Evolutionary conservation across 2,329 filamentous ascomycete species (phyloP).

Genomic region (Nigrograna mackinnonii): DNA sequence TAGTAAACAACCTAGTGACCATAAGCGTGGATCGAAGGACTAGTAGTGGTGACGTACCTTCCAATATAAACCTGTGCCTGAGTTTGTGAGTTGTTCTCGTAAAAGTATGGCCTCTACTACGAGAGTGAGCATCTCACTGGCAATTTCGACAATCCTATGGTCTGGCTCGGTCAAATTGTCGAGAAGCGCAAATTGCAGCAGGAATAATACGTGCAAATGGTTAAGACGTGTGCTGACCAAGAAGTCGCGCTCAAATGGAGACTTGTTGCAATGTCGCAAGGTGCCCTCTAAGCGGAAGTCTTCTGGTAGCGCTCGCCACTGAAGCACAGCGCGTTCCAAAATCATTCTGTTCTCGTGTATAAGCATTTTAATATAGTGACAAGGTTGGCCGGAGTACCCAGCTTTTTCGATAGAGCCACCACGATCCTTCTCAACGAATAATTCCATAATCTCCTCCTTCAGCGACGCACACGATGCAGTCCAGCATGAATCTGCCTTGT

Average conservation of each 20-base stretch:
- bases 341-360: no score
- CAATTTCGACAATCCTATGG: not conserved
- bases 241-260: not conserved
- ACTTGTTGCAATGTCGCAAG: not conserved
- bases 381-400: not conserved
- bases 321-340: not conserved
- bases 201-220: not conserved
- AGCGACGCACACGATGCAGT: not conserved
- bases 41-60: not conserved
- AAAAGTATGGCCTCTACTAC: not conserved
- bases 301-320: not conserved
- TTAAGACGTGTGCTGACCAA: not conserved
- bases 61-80: not conserved
- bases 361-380: not conserved
- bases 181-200: not conserved
- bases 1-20: constrained; percentile 31
- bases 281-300: not conserved
- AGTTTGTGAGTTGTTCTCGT: not conserved
- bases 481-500: not conserved
- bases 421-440: no score
- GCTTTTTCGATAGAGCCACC: no score
- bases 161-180: not conserved
- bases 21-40: not conserved
- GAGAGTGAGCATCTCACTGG: not conserved
- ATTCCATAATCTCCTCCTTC: not conserved